Evolutionary conservation across 2,329 filamentous ascomycete species (phyloP), one percentile per base, ranked within the genome.

Genomic region (Beauveria bassiana): DNA sequence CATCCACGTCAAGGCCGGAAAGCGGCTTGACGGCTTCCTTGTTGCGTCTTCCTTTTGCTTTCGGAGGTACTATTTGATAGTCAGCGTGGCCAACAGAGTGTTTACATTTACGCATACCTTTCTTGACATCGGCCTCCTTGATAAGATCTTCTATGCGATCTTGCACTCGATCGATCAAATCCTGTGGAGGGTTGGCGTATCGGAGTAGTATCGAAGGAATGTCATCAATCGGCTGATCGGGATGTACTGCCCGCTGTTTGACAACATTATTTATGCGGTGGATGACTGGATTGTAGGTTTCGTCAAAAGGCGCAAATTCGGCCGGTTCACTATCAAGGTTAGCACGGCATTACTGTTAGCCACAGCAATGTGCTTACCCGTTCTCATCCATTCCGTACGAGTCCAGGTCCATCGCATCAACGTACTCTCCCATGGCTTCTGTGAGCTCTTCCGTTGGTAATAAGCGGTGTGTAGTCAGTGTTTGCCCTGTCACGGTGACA

Each of bases 391-490:
- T 82, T 10, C 81, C 88, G 68, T 88, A 86, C 0, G 73, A 80
- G 1, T 88, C 88, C 2, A 99, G 78, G 68, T 97, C 93, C 93
- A 99, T 96, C 8, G 85, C 86, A 71, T 98, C 91, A 8, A 99
- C 91, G 67, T 93, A 98, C 65, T 91, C 86, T 71, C 87, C 88
- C 93, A 99, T 98, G 1, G 91, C 88, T 54, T 87, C 77, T 59
- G 85, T 81, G 26, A 99, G 80, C 38, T 90, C 85, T 2, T 89
- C 81, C 10, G 79, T 87, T 0, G 95, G 95, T 2, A 99, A 79
- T 63, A 96, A 87, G 42, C 91, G 88, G 66, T 99, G 93, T 67
- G 93, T 86, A 12, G 84, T 90, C 54, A 97, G 78, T 9, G 84
- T 82, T 65, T 90, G 89, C 1, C 93, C 93, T 12, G 87, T 91